Conservation (phyloP, 2,329 filamentous ascomycete species). For the Tetracladium maxilliforme region DNA sequence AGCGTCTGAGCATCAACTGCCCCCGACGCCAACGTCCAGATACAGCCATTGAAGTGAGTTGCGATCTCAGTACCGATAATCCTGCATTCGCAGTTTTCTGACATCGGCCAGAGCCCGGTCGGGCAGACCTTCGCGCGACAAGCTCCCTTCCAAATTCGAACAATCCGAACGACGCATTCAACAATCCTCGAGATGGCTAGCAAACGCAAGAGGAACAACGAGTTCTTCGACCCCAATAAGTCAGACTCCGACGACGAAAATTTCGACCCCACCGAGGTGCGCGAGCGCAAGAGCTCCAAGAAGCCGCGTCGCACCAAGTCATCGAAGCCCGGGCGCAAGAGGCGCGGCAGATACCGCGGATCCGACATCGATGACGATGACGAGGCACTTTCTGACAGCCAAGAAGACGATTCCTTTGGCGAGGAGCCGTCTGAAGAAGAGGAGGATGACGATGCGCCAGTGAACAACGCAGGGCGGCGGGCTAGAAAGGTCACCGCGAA, state of each 20-base stretch:
- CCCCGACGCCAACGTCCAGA: too few relatives aligned
- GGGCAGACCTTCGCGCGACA: too few relatives aligned
- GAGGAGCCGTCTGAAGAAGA: slow-evolving; percentile 23
- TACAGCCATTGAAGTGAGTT: too few relatives aligned
- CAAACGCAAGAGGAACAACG: too few relatives aligned
- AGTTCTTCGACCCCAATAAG: slow-evolving; percentile 50
- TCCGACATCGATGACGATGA: slow-evolving; percentile 50
- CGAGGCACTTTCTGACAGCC: slow-evolving; percentile 36
- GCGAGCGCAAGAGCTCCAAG: slow-evolving; percentile 27
- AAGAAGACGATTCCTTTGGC: slow-evolving; percentile 31
- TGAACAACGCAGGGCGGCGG: slow-evolving; percentile 28
- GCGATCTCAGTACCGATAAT: too few relatives aligned
- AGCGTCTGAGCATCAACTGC: too few relatives aligned
- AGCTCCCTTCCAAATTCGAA: slow-evolving; percentile 4
- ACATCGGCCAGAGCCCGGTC: too few relatives aligned
- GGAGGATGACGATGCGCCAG: slow-evolving; percentile 15
- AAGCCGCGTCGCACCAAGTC: slow-evolving; percentile 17
- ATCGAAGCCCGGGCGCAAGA: slow-evolving; percentile 16
- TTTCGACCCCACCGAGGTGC: slow-evolving; percentile 39
- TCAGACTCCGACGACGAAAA: slow-evolving; percentile 53
- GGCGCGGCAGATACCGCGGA: slow-evolving; percentile 31
- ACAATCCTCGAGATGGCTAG: too few relatives aligned
- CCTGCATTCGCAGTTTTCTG: too few relatives aligned
- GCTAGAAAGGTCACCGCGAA: slow-evolving; percentile 31
- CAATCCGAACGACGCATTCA: slow-evolving; percentile 3